phyloP scores from a whole-genome alignment of 495 filamentous ascomycete species.

The Cudoniella acicularis region DNA sequence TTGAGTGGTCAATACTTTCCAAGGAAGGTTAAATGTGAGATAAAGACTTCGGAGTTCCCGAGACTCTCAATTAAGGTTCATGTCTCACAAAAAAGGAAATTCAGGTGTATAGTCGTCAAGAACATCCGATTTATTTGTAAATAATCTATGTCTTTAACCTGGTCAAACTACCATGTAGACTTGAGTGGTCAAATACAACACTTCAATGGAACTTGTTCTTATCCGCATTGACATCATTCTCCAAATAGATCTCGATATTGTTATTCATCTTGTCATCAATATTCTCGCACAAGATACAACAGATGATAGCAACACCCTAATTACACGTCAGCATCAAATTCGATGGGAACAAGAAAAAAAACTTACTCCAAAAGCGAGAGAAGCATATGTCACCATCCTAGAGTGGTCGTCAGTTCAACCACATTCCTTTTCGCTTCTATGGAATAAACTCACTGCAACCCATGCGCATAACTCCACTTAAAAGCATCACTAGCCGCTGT shows the following conservation, averaged over 20 bases:
- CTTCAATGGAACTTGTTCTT: constrained; percentile 31
- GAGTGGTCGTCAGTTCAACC: not conserved
- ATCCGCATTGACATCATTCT: constrained; percentile 33
- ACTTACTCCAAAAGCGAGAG: constrained; percentile 29
- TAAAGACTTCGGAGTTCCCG: too few relatives aligned
- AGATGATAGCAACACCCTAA: constrained; percentile 27
- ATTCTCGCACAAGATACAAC: constrained; percentile 29
- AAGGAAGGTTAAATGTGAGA: too few relatives aligned
- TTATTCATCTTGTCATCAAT: constrained; percentile 32
- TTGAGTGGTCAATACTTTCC: too few relatives aligned
- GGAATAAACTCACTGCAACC: not conserved
- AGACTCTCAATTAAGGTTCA: too few relatives aligned
- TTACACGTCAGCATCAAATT: too few relatives aligned
- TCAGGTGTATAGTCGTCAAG: too few relatives aligned
- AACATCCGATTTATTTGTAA: too few relatives aligned
- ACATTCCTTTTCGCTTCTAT: too few relatives aligned
- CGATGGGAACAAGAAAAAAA: too few relatives aligned
- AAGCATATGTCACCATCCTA: constrained; percentile 9
- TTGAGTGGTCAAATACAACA: not conserved
- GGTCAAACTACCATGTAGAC: too few relatives aligned
- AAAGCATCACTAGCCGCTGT: constrained; percentile 28
- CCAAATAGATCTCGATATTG: constrained; percentile 31
- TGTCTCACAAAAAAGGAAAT: too few relatives aligned
- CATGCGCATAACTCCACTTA: constrained; percentile 32
- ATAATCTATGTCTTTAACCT: too few relatives aligned